Evolutionary conservation across 805 yeast species (phyloP).

Genomic region (Starmerella gropengiesseri): DNA sequence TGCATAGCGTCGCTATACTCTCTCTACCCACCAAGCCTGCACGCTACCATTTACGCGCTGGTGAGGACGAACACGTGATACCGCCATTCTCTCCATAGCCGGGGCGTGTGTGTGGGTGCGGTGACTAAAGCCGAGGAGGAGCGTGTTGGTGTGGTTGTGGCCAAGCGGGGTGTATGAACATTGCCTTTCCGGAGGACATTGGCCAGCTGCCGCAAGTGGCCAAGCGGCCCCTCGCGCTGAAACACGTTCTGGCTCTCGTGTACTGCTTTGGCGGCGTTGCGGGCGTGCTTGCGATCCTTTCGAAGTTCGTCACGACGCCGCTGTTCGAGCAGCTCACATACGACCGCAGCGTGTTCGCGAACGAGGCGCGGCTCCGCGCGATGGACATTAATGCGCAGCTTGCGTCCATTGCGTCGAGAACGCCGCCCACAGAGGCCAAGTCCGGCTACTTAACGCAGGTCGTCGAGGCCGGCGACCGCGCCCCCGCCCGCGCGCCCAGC

Average conservation of each 20-base stretch:
- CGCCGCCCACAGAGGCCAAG: constrained; percentile 20
- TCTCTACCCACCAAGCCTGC: too few relatives aligned
- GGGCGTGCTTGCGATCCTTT: constrained; percentile 25
- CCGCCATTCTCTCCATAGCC: too few relatives aligned
- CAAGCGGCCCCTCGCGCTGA: constrained; percentile 19
- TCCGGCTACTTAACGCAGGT: constrained; percentile 22
- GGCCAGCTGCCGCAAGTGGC: constrained; percentile 15
- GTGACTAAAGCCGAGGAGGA: too few relatives aligned
- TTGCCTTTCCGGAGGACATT: constrained; percentile 27
- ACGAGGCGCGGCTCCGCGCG: constrained; percentile 24
- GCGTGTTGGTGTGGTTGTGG: background rate
- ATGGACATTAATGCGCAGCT: constrained; percentile 23
- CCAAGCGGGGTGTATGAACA: background rate
- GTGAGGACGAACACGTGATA: too few relatives aligned
- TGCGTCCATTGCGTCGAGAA: constrained; percentile 15
- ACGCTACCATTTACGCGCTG: too few relatives aligned
- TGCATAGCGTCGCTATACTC: too few relatives aligned
- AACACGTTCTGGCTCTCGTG: constrained; percentile 25
- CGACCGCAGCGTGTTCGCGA: constrained; percentile 28
- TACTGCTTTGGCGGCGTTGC: constrained; percentile 29
- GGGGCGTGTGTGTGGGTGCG: too few relatives aligned
- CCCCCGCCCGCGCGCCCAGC: background rate
- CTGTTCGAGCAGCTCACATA: constrained; percentile 28
- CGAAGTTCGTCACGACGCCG: constrained; percentile 28
- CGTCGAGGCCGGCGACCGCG: constrained; percentile 8